A percentile compares a stretch with the other conserved stretches of the same genome.
These are phyloP conservation scores for Golovinomyces cichoracearum DNA, from an alignment of 2,329 filamentous ascomycete genomes.

Conservation along the genomic window DNA sequence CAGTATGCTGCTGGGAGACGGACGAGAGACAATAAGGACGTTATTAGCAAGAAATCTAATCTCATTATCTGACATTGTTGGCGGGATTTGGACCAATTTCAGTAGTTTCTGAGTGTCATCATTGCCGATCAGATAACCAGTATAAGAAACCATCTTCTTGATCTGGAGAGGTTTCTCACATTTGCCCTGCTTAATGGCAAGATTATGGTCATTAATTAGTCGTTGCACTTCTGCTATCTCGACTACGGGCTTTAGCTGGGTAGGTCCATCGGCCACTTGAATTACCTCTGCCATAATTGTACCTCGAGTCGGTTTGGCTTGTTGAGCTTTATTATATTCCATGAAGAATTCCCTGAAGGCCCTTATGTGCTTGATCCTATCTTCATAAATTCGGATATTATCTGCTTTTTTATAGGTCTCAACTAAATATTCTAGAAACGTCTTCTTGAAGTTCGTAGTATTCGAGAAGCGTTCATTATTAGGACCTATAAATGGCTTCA, in stretches of 20 bases:
- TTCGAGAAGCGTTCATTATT: conserved; percentile 49
- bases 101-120: conserved; percentile 48
- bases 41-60: conserved; percentile 66
- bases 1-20: conserved; percentile 44
- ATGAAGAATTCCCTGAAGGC: conserved; percentile 66
- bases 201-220: conserved; percentile 73
- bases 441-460: conserved; percentile 84
- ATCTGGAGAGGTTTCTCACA: conserved; percentile 33
- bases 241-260: conserved; percentile 46
- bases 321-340: conserved; percentile 39
- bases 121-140: conserved; percentile 59
- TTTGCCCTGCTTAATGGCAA: conserved; percentile 20
- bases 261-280: conserved; percentile 54
- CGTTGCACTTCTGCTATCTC: conserved; percentile 69
- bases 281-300: conserved; percentile 58
- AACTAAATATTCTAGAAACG: conserved; percentile 54
- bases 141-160: conserved; percentile 73
- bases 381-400: conserved; percentile 57
- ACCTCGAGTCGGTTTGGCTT: conserved; percentile 26
- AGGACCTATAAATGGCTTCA: conserved; percentile 68
- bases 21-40: conserved; percentile 65
- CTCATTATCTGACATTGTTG: conserved; percentile 37
- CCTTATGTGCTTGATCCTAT: conserved; percentile 41
- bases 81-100: conserved; percentile 38
- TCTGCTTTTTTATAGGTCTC: conserved; percentile 61